Base-by-base conservation (phyloP, 768 basidiomycete species). In the Mycena kentingensis region DNA sequence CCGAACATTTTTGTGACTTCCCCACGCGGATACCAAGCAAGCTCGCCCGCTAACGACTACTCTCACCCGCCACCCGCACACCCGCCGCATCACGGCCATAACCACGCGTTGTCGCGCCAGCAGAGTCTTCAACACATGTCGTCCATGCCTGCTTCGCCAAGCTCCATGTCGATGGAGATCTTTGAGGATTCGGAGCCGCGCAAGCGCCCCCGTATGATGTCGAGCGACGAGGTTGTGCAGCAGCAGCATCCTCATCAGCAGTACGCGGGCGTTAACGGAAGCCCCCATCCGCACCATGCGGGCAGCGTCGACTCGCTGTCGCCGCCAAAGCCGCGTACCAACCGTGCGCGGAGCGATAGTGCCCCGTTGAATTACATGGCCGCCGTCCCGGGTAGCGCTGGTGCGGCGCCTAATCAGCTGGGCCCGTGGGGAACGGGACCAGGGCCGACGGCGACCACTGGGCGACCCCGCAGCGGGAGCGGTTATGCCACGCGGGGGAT, bases 1-100 rank as follows among this genome's bases (percentile, higher is more conserved):
- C 87, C 88, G 8, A 85, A 88, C 58, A 88, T 90, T 60, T 87
- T 78, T 63, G 76, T 91, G 59, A 90, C 86, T 3, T 84, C 85
- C 0, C 86, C 88, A 3, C 75, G 50, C 58, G 54, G 47, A 31
- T 58, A 60, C 49, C 65, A 67, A 36, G 73, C 76, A 16, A 77
- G 71, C 47, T 76, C 77, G 7, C 77, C 78, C 2, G 64, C 70
- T 1, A 59, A 69, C 34, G 77, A 78, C 21, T 58, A 71, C 67
- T 67, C 49, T 60, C 59, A 38, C 49, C 52, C 54, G 32, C 63
- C 60, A 10, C 53, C 36, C 37, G 29, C 34, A 8, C 58, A 56
- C 36, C 52, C 54, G 26, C 38, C 50, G 24, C 58, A 55, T 28
- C 72, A 70, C 46, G 52, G 53, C 22, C 70, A 72, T 21, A 65